phyloP scores from a whole-genome alignment of 768 basidiomycete genomes.

The Podaxis carcinomalis region DNA sequence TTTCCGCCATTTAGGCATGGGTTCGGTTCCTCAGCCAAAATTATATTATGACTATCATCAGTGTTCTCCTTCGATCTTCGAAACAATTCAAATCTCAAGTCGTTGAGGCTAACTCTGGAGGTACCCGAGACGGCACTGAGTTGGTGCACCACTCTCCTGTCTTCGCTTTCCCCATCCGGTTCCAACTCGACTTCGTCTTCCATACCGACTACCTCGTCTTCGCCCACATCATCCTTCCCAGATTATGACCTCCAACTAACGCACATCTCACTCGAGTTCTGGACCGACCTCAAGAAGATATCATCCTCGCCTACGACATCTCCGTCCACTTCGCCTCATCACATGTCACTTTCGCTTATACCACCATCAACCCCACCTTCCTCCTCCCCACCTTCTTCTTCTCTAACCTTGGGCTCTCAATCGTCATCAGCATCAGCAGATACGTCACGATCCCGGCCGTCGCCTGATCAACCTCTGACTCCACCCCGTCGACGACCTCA shows the following conservation, averaged over 20 bases:
- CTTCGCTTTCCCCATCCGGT: conserved; percentile 15
- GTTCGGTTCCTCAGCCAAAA: background rate
- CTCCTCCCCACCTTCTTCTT: background rate
- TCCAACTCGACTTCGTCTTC: conserved; percentile 12
- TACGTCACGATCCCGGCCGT: background rate
- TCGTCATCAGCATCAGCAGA: background rate
- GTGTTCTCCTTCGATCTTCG: conserved; percentile 34
- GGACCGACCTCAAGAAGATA: conserved; percentile 32
- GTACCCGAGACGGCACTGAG: conserved; percentile 30
- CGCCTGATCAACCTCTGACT: background rate
- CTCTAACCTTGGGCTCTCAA: background rate
- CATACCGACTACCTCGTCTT: background rate
- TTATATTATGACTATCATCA: background rate
- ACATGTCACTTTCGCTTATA: background rate
- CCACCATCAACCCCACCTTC: background rate
- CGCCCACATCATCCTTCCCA: background rate
- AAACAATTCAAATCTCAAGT: conserved; percentile 30
- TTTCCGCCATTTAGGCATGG: background rate
- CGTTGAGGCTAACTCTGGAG: conserved; percentile 38
- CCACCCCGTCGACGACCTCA: background rate
- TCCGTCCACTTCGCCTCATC: background rate
- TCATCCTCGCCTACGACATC: background rate
- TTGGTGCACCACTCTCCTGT: conserved; percentile 33
- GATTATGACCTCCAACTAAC: conserved; percentile 20
- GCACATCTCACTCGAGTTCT: conserved; percentile 37